A percentile compares a stretch with the other conserved stretches of the same genome.
These are phyloP conservation scores for Poa annua DNA, from an alignment of 176 grass and related monocot genomes.

Conservation along the genomic window DNA sequence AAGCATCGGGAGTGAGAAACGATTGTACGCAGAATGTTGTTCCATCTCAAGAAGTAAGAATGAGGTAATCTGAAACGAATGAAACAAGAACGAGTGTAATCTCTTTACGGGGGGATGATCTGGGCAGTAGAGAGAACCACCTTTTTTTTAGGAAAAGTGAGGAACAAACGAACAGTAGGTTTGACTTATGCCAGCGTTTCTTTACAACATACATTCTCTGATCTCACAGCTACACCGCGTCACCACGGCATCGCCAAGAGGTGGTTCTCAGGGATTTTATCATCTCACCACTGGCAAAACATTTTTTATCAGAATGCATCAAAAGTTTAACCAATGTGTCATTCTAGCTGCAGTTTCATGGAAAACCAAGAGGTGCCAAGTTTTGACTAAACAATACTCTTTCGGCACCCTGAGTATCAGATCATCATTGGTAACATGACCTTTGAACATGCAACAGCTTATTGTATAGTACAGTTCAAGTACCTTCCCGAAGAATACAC, in stretches of 20 bases:
- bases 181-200: not conserved
- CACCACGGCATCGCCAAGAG: not conserved
- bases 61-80: not conserved
- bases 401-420: not conserved
- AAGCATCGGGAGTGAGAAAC: too few species aligned
- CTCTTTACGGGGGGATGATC: not conserved
- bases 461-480: not conserved
- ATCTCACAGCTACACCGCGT: not conserved
- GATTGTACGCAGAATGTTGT: too few species aligned
- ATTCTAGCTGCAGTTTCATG: not conserved
- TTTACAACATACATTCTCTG: not conserved
- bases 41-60: too few species aligned
- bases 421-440: not conserved
- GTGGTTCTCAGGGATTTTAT: not conserved
- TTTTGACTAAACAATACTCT: not conserved
- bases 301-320: not conserved
- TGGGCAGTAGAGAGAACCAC: too few species aligned
- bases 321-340: not conserved
- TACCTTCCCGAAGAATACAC: not conserved
- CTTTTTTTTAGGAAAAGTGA: too few species aligned
- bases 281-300: not conserved
- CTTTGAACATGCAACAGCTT: not conserved
- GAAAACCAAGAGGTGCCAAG: not conserved
- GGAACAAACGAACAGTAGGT: not conserved
- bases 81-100: not conserved